Evolutionary conservation across 257 asterid species (phyloP), one percentile per base, ranked within the genome.

Genomic region (Penstemon eatonii): DNA sequence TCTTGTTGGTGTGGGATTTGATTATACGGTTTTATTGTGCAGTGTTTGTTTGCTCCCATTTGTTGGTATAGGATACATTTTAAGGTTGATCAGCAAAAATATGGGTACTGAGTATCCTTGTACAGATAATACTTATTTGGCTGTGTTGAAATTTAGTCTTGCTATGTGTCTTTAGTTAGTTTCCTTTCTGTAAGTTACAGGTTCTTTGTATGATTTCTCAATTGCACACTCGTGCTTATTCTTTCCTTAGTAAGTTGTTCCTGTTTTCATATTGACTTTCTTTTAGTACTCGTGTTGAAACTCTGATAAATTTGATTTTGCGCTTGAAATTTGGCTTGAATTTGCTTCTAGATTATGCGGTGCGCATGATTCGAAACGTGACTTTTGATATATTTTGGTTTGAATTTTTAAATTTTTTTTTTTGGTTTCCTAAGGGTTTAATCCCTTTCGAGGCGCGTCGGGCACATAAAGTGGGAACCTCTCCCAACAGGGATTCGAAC

Each of bases 121-220:
- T 60, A 25, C 33, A 50, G 61, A 4, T 50, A 18, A 0, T 57
- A 68, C 59, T 57, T 75, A 45, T 78, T 25, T 68, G 73, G 72
- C 60, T 78, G 67, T 76, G 76, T 76, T 73, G 59, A 69, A 61
- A 63, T 72, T 43, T 73, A 70, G 84, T 69, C 59, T 60, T 41
- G 64, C 18, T 63, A 12, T 54, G 39, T 54, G 39, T 42, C 53
- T 37, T 57, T 62, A 18, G 44, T 66, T 78, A 57, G 76, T 59
- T 79, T 47, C 66, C 53, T 80, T 75, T 69, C 69, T 84, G 89
- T 79, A 73, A 78, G 77, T 76, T 73, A 39, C 67, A 43, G 25
- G 72, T 78, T 66, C 67, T 25, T 10, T 73, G 72, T 75, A 67
- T 74, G 71, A 66, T 75, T 71, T 73, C 70, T 72, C 78, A 15